Evolutionary conservation across 202 grass and related monocot species (phyloP).

Genomic region (Bolboschoenoplectus hybrid): DNA sequence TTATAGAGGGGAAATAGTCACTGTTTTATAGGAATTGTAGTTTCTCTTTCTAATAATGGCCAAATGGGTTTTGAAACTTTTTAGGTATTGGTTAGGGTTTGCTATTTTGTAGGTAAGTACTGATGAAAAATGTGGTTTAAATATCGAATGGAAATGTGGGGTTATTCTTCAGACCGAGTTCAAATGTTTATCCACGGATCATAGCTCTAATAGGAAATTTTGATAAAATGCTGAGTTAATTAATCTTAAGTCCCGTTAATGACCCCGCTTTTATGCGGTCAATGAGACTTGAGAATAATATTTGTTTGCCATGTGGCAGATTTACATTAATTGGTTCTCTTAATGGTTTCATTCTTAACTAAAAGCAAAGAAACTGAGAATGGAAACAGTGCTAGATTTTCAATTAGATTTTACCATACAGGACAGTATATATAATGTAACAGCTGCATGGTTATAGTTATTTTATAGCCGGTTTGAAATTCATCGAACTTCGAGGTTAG

Average conservation of each 20-base stretch:
- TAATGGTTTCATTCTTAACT: background rate
- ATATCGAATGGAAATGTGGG: constrained; percentile 5
- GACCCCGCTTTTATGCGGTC: background rate
- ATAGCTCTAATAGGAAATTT: constrained; percentile 19
- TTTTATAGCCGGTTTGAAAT: background rate
- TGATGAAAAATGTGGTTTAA: constrained; percentile 1
- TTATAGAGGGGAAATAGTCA: constrained; percentile 2
- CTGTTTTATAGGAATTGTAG: constrained; percentile 16
- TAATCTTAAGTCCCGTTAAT: background rate
- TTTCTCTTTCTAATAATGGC: constrained; percentile 28
- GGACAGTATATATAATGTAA: background rate
- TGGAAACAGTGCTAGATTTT: background rate
- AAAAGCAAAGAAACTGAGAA: background rate
- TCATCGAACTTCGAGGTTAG: background rate
- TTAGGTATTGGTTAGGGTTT: constrained; percentile 38
- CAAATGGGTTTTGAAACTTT: background rate
- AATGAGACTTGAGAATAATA: background rate
- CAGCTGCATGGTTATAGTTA: background rate
- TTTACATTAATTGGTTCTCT: background rate
- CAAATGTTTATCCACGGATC: background rate
- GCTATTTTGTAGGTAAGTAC: background rate
- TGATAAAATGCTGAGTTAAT: constrained; percentile 18
- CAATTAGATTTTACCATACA: background rate
- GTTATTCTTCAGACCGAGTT: constrained; percentile 13
- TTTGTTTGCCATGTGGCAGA: background rate